Conservation (phyloP, 768 basidiomycete species). For the Pulveroboletus ravenelii region DNA sequence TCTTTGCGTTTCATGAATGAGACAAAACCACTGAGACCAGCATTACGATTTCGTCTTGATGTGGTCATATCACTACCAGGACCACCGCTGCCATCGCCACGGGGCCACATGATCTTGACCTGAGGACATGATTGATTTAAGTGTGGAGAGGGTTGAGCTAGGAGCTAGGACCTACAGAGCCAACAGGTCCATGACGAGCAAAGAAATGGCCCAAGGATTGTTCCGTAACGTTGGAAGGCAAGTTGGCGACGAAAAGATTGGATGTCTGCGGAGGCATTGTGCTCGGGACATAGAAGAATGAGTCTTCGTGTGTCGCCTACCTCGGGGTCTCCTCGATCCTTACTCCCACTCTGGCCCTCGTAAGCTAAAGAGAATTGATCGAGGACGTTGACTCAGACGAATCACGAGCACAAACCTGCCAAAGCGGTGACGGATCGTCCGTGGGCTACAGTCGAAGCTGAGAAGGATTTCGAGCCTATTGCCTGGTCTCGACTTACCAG, state of each 20-base stretch:
- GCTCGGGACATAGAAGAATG: slow-evolving; percentile 1
- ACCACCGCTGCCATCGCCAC: slow-evolving; percentile 62
- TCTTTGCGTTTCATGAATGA: slow-evolving; percentile 93
- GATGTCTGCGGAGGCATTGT: slow-evolving; percentile 57
- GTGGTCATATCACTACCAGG: slow-evolving; percentile 75
- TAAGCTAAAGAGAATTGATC: slow-evolving; percentile 49
- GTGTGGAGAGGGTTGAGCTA: neutral
- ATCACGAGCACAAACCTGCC: slow-evolving; percentile 54
- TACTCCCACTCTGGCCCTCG: slow-evolving; percentile 86
- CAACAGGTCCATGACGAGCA: slow-evolving; percentile 88
- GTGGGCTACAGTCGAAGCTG: slow-evolving; percentile 36
- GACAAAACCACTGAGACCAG: slow-evolving; percentile 92
- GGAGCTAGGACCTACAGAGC: slow-evolving; percentile 53
- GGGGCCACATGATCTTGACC: slow-evolving; percentile 99
- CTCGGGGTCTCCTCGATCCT: slow-evolving; percentile 84
- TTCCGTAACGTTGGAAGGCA: slow-evolving; percentile 85
- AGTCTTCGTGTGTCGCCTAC: slow-evolving; percentile 36
- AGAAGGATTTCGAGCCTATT: neutral
- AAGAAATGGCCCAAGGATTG: slow-evolving; percentile 85
- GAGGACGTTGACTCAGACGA: neutral
- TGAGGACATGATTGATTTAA: slow-evolving; percentile 25
- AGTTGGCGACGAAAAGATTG: slow-evolving; percentile 92
- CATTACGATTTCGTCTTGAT: slow-evolving; percentile 61
- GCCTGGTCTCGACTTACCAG: slow-evolving; percentile 39
- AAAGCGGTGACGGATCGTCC: slow-evolving; percentile 85